A percentile compares a stretch with the other conserved stretches of the same genome.
Conservation (phyloP, 2,329 filamentous ascomycete species). For the Neopestalotiopsis sp. region DNA sequence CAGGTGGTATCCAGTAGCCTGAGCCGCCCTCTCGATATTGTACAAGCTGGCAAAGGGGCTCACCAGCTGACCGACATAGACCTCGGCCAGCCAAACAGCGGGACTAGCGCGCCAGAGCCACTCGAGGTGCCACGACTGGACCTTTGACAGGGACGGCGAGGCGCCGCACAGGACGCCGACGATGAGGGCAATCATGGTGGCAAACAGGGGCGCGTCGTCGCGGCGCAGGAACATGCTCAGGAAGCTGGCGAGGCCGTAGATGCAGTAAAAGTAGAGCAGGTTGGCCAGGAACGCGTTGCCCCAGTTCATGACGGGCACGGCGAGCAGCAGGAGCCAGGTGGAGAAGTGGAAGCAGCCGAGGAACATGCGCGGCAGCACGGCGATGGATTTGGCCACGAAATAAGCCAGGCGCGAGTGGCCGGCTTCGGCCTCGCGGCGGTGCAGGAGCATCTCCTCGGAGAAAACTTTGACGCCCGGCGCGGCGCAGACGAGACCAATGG, state of each 20-base stretch:
- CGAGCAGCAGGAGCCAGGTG: constrained; percentile 53
- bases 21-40: constrained; percentile 50
- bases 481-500: constrained; percentile 59
- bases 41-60: constrained; percentile 56
- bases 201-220: constrained; percentile 62
- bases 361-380: constrained; percentile 56
- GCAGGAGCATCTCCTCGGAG: constrained; percentile 60
- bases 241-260: constrained; percentile 59
- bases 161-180: constrained; percentile 60
- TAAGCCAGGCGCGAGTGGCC: constrained; percentile 63
- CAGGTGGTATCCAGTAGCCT: constrained; percentile 51
- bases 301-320: constrained; percentile 56
- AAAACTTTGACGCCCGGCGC: constrained; percentile 63
- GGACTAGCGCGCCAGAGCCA: constrained; percentile 62
- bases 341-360: constrained; percentile 61
- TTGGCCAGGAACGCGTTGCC: constrained; percentile 54
- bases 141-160: constrained; percentile 54
- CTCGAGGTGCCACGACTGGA: constrained; percentile 56
- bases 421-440: constrained; percentile 59
- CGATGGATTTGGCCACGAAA: constrained; percentile 60
- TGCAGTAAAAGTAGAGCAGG: constrained; percentile 62
- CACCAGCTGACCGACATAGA: constrained; percentile 60
- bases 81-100: constrained; percentile 61
- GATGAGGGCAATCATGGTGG: constrained; percentile 60
- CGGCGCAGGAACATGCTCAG: constrained; percentile 60